Base-by-base conservation (phyloP, 768 basidiomycete species). In the Cystobasidium ongulense region DNA sequence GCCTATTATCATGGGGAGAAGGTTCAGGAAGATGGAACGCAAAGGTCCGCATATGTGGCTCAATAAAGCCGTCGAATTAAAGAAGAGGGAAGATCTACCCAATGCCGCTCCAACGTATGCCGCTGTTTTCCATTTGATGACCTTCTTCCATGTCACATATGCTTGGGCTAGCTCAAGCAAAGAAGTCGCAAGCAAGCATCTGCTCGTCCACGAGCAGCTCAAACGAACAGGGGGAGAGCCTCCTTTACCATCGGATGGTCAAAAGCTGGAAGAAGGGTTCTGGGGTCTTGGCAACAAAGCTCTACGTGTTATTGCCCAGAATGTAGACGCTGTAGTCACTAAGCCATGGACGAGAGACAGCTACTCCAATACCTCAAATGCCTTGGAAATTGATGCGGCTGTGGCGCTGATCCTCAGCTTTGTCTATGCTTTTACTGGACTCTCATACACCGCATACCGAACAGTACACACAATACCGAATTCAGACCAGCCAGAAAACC, bases 261-360 rank as follows among this genome's bases (percentile, higher is more conserved):
- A 65, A 18, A 33, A 35, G 33, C 17, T 36, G 35, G 25, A 27
- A 35, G 66, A 53, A 1, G 38, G 25, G 7, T 29, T 71, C 27
- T 71, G 68, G 68, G 68, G 50, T 11, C 54, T 71, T n/a, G 68
- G 68, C 1, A 36, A 71, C 23, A 71, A 71, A 29, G 68, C 68
- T 11, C 35, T 71, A 27, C 68, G 68, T 4, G 68, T 71, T 4
- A 39, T 71, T 27, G 68, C 33, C 2, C 68, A 71, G 38, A 71
- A 71, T 43, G 53, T 71, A 31, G 54, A 71, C 11, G n/a, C n/a
- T 31, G 66, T 53, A 2, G 63, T 36, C 4, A 43, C 66, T 21
- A 13, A 23, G 8, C 8, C 17, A 46, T 46, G 50, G 66, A 53
- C 38, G 29, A 10, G 15, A 36, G 39, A 23, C 23, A 29, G 21